phyloP scores from a whole-genome alignment of 805 yeast species.

The Yamadazyma sp. region DNA sequence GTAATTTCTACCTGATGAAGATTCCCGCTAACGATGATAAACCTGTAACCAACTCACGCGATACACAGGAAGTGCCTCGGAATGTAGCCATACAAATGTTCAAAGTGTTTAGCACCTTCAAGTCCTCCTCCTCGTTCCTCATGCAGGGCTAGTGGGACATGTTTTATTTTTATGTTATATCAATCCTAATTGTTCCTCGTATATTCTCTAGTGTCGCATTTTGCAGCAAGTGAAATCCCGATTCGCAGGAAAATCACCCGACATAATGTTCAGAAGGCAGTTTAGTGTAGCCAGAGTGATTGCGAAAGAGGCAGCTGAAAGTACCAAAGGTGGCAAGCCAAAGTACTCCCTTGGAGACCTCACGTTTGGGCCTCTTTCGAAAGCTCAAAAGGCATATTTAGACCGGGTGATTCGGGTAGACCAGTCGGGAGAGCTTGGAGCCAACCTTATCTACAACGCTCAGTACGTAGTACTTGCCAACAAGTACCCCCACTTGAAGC shows the following conservation, averaged over 20 bases:
- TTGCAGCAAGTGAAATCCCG: too few relatives aligned
- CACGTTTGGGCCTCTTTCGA: conserved; percentile 37
- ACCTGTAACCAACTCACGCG: conserved; percentile 60
- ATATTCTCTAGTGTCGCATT: too few relatives aligned
- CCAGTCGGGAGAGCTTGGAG: conserved; percentile 98
- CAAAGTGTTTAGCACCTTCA: conserved; percentile 38
- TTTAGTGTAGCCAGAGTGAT: conserved; percentile 5
- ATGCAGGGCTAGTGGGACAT: conserved; percentile 3
- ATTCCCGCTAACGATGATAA: conserved; percentile 46
- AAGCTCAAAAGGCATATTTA: conserved; percentile 67
- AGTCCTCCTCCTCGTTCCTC: conserved; percentile 14
- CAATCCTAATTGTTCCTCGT: not conserved
- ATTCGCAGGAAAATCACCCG: conserved; percentile 2
- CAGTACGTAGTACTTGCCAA: conserved; percentile 75
- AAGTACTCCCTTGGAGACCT: conserved; percentile 19
- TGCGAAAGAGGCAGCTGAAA: too few relatives aligned
- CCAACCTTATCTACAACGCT: conserved; percentile 89
- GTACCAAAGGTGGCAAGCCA: too few relatives aligned
- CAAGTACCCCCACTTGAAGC: conserved; percentile 72
- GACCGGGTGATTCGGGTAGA: conserved; percentile 85
- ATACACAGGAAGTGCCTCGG: conserved; percentile 57
- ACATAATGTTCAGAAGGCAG: conserved; percentile 8
- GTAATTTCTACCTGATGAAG: conserved; percentile 43
- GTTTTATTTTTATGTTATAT: too few relatives aligned
- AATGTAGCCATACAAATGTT: conserved; percentile 49